phyloP scores from a whole-genome alignment of 768 basidiomycete genomes.

The Termitomyces bulborhizus region DNA sequence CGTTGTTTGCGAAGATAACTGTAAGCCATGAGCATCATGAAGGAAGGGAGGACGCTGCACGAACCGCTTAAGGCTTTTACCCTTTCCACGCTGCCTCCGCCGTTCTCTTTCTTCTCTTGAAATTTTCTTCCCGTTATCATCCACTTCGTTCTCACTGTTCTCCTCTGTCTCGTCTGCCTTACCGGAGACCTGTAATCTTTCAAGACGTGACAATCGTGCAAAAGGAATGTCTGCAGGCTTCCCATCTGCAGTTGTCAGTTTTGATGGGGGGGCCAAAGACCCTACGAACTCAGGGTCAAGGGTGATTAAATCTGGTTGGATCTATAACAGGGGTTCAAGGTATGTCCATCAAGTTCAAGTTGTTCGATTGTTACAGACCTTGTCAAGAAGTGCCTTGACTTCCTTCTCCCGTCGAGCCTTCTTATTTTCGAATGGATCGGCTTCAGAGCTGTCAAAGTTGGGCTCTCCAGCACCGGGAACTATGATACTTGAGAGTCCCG shows the following conservation, averaged over 20 bases:
- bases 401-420: constrained; percentile 82
- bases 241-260: constrained; percentile 38
- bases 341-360: not conserved
- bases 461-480: constrained; percentile 93
- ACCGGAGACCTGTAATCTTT: constrained; percentile 67
- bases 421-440: constrained; percentile 90
- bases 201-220: constrained; percentile 70
- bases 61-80: constrained; percentile 77
- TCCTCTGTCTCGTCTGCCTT: constrained; percentile 67
- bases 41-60: not conserved
- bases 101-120: constrained; percentile 69
- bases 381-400: constrained; percentile 85
- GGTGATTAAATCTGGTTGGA: constrained; percentile 89
- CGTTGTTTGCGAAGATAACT: constrained; percentile 83
- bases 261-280: constrained; percentile 54
- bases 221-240: constrained; percentile 48
- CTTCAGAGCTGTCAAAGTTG: constrained; percentile 90
- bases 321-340: constrained; percentile 32
- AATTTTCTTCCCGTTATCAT: constrained; percentile 20
- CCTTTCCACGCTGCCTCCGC: constrained; percentile 82
- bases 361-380: constrained; percentile 37
- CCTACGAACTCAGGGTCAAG: constrained; percentile 76
- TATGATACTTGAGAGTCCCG: constrained; percentile 78
- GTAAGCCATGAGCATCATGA: not conserved
- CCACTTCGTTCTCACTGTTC: constrained; percentile 34